Percentiles rank a stretch among this genome's conserved stretches.
Conservation (phyloP, 495 filamentous ascomycete genomes). For the Penicillium cataractarum region DNA sequence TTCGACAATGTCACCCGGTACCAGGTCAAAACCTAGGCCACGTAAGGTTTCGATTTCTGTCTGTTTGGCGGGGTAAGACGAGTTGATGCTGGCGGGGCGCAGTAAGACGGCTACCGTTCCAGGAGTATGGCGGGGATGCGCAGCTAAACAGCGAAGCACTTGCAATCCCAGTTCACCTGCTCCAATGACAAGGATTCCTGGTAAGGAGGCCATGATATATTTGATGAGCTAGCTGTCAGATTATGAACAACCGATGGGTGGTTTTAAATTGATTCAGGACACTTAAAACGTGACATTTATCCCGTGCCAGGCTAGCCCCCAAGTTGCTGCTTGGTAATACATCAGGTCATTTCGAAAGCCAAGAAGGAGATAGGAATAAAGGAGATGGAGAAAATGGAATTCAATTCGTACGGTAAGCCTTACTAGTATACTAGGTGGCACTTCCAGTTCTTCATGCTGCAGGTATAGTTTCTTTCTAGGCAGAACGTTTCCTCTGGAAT, state of each 20-base stretch:
- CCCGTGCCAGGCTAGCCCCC: background rate
- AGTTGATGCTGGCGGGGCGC: conserved; percentile 8
- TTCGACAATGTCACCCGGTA: background rate
- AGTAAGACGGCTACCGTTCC: conserved; percentile 52
- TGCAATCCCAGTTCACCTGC: conserved; percentile 63
- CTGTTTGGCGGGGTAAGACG: background rate
- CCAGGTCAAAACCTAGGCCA: background rate
- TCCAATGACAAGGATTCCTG: conserved; percentile 60
- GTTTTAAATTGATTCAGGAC: background rate
- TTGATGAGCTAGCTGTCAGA: background rate
- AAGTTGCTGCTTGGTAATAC: background rate
- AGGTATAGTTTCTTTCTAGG: no score
- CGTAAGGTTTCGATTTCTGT: background rate
- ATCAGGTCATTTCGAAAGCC: background rate
- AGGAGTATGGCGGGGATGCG: conserved; percentile 35
- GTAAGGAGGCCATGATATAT: background rate
- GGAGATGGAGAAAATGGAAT: background rate
- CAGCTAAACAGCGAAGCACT: conserved; percentile 51
- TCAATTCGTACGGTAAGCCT: background rate
- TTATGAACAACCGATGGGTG: background rate
- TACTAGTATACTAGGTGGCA: background rate
- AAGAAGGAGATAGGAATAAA: background rate
- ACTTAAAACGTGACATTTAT: background rate
- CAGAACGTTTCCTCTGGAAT: no score
- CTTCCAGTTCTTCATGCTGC: no score